These are phyloP conservation scores for Botrytis hyacinthi DNA, from an alignment of 2,329 filamentous ascomycete genomes.

Conservation along the genomic window DNA sequence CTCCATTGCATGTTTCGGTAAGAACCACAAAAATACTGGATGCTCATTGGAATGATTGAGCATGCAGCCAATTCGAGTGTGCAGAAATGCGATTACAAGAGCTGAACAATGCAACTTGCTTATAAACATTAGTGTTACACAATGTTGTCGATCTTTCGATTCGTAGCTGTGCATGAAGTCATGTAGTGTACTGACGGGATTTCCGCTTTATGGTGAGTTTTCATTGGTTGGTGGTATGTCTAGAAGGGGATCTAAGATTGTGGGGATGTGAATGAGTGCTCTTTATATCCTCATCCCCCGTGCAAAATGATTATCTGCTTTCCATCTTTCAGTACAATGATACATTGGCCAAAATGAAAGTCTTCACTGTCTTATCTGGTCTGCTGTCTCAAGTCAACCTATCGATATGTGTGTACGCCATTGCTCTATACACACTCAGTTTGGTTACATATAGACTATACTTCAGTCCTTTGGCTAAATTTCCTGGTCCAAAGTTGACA, in stretches of 20 bases:
- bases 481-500: constrained; percentile 39
- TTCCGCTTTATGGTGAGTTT: background rate
- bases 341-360: background rate
- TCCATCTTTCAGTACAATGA: background rate
- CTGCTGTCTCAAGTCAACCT: background rate
- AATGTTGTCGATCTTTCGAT: background rate
- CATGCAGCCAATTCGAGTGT: background rate
- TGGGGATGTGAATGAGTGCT: background rate
- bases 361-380: background rate
- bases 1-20: background rate
- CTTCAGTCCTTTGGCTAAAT: constrained; percentile 38
- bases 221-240: background rate
- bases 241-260: background rate
- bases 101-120: constrained; percentile 5
- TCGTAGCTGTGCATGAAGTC: constrained; percentile 1
- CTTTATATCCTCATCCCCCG: background rate
- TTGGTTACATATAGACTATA: constrained; percentile 36
- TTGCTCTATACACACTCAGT: constrained; percentile 10
- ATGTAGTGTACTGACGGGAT: background rate
- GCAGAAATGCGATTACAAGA: background rate
- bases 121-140: background rate
- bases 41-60: background rate
- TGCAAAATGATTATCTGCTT: background rate
- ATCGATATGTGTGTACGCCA: background rate
- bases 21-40: background rate